These are phyloP conservation scores for Paracoccidioides brasiliensis DNA, from an alignment of 2,329 filamentous ascomycete genomes.

Conservation along the genomic window DNA sequence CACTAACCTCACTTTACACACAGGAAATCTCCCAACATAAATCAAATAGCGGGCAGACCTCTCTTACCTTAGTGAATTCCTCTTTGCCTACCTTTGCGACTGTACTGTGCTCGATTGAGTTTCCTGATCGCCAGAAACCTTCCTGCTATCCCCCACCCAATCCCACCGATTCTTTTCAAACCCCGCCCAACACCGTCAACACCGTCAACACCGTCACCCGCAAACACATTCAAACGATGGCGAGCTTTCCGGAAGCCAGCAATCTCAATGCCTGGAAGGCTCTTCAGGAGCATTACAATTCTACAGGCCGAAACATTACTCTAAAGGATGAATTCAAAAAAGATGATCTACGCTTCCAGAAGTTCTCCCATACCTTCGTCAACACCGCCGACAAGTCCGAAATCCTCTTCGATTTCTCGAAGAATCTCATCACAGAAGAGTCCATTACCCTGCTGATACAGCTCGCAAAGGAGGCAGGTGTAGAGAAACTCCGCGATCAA, in stretches of 20 bases:
- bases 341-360: slow-evolving; percentile 77
- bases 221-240: slow-evolving; percentile 13
- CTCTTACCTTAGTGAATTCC: too few species aligned
- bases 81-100: too few species aligned
- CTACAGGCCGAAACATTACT: slow-evolving; percentile 75
- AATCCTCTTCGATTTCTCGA: slow-evolving; percentile 96
- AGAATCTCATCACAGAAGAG: slow-evolving; percentile 95
- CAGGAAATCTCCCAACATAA: too few species aligned
- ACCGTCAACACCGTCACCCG: not conserved
- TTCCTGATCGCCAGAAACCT: too few species aligned
- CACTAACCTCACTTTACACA: too few species aligned
- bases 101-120: too few species aligned
- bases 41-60: too few species aligned
- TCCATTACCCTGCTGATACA: slow-evolving; percentile 76
- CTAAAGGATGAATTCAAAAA: slow-evolving; percentile 86
- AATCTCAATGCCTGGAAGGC: slow-evolving; percentile 77
- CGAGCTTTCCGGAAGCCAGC: slow-evolving; percentile 50
- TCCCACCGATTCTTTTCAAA: not conserved
- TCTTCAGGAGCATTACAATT: slow-evolving; percentile 81
- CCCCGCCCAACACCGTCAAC: not conserved
- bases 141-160: too few species aligned
- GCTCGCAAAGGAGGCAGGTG: slow-evolving; percentile 77
- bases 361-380: slow-evolving; percentile 75
- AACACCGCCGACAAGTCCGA: slow-evolving; percentile 67
- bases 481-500: slow-evolving; percentile 88